phyloP scores from a whole-genome alignment of 2,329 filamentous ascomycete species.

The Blastomyces silverae region DNA sequence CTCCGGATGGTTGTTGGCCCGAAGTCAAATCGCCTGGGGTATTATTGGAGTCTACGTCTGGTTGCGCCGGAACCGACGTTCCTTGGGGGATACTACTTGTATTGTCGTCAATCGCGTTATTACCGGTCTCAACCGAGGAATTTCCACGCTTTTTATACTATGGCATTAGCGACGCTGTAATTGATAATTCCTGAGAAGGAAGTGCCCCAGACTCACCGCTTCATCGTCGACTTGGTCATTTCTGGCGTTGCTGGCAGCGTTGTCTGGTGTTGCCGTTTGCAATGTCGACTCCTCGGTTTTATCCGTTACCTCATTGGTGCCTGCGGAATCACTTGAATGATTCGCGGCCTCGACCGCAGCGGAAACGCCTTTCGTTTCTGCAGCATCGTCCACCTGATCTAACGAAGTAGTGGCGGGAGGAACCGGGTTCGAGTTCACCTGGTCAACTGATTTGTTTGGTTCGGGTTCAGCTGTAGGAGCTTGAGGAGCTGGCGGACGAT shows the following conservation, averaged over 20 bases:
- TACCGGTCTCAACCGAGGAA: neutral
- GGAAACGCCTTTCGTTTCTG: neutral
- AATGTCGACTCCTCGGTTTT: neutral
- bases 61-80: neutral
- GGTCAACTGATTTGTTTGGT: neutral
- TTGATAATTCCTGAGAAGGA: neutral
- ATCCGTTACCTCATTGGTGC: neutral
- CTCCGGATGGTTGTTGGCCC: neutral
- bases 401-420: neutral
- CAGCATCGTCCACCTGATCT: neutral
- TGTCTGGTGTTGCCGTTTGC: neutral
- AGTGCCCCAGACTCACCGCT: slow-evolving; percentile 3
- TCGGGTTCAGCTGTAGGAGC: slow-evolving; percentile 28
- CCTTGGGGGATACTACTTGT: neutral
- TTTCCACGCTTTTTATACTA: neutral
- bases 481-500: slow-evolving; percentile 40
- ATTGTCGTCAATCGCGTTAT: neutral
- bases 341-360: neutral
- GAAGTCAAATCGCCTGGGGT: neutral
- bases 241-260: neutral
- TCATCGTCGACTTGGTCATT: neutral
- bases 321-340: neutral
- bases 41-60: neutral
- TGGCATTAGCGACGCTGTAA: neutral
- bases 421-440: neutral